Conservation (phyloP, 108 stramenopile species). For the Fragilaria radians region DNA sequence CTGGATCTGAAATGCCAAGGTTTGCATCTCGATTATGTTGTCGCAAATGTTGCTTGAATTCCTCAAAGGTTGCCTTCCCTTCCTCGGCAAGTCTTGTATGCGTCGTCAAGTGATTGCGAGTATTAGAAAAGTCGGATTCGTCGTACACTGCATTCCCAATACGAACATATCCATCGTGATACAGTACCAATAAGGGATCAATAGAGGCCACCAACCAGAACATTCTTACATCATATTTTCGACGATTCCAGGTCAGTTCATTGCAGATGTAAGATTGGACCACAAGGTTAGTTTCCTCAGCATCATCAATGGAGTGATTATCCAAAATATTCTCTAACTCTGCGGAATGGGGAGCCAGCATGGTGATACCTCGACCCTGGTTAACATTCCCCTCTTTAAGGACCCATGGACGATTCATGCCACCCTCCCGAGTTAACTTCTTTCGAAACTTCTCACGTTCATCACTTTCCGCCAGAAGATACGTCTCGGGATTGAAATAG, state of each 20-base stretch:
- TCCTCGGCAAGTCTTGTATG: constrained; percentile 4
- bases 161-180: constrained; percentile 27
- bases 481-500: constrained; percentile 13
- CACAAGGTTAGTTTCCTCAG: constrained; percentile 1
- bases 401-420: constrained; percentile 18
- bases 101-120: constrained; percentile 5
- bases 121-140: constrained; percentile 12
- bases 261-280: constrained; percentile 29
- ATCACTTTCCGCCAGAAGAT: constrained; percentile 7
- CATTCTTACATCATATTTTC: constrained; percentile 25
- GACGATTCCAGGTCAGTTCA: constrained; percentile 13
- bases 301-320: background rate
- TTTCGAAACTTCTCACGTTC: background rate
- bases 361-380: constrained; percentile 12
- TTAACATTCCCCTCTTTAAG: constrained; percentile 15
- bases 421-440: background rate
- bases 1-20: constrained; percentile 5
- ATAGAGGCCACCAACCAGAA: constrained; percentile 21
- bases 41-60: constrained; percentile 3
- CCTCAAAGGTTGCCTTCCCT: constrained; percentile 9
- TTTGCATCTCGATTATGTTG: background rate
- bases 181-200: constrained; percentile 22
- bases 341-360: constrained; percentile 14
- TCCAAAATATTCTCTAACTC: constrained; percentile 5
- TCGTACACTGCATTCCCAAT: constrained; percentile 15